Conservation (phyloP, 805 yeast genomes). For the Pichia cabralensis region DNA sequence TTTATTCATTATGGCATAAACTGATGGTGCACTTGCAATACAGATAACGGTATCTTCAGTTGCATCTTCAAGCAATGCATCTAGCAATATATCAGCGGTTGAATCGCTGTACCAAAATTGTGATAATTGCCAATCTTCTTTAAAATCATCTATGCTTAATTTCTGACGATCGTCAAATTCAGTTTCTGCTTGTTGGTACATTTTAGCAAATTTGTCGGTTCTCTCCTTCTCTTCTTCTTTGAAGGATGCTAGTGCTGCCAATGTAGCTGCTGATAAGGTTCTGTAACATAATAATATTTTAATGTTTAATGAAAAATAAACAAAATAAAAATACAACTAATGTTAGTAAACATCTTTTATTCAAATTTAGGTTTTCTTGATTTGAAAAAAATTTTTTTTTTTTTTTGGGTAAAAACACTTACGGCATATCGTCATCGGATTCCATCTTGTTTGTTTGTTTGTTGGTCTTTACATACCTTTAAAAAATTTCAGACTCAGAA, state of each 20-base stretch:
- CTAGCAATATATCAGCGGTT: conserved; percentile 61
- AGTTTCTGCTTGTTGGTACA: conserved; percentile 50
- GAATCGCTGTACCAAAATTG: conserved; percentile 83
- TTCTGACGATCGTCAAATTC: conserved; percentile 29
- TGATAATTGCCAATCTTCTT: conserved; percentile 91
- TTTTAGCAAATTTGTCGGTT: conserved; percentile 42
- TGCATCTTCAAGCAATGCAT: conserved; percentile 69
- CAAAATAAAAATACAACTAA: too few species aligned
- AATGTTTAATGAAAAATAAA: too few species aligned
- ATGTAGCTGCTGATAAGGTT: conserved; percentile 36
- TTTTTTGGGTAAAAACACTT: not conserved
- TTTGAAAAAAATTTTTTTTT: too few species aligned
- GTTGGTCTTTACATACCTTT: too few species aligned
- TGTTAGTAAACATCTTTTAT: too few species aligned
- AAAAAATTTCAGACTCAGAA: too few species aligned
- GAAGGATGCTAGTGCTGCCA: conserved; percentile 56
- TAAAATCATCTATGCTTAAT: conserved; percentile 53
- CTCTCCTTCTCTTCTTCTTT: conserved; percentile 51
- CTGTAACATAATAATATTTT: conserved; percentile 14
- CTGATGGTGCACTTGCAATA: conserved; percentile 85
- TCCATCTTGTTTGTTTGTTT: conserved; percentile 1
- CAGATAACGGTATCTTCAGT: conserved; percentile 61
- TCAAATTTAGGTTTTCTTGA: not conserved
- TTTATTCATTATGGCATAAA: conserved; percentile 68
- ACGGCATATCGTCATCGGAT: conserved; percentile 9